Evolutionary conservation across 305 asterid genomes (phyloP).

Genomic region (Fraxinus platypoda): DNA sequence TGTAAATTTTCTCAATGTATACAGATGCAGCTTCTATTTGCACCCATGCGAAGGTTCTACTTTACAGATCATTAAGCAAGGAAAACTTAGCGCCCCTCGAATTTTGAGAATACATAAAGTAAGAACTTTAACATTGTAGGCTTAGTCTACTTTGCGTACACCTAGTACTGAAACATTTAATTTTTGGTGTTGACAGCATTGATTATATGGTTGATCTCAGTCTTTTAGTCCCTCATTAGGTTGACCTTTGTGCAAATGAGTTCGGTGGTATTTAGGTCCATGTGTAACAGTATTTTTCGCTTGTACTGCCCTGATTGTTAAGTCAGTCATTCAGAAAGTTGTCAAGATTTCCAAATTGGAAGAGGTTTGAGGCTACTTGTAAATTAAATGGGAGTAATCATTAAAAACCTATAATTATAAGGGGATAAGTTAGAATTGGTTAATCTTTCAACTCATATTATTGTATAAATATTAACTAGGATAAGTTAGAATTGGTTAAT

Average conservation of each 20-base stretch:
- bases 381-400: background rate
- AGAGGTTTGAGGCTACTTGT: background rate
- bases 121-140: conserved; percentile 28
- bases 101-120: conserved; percentile 91
- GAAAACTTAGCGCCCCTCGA: conserved; percentile 94
- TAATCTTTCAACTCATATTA: background rate
- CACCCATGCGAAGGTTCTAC: conserved; percentile 85
- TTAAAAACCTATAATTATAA: background rate
- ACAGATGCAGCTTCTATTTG: conserved; percentile 94
- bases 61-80: conserved; percentile 72
- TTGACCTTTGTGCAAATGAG: background rate
- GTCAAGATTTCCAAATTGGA: background rate
- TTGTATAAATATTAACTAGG: background rate
- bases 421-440: background rate
- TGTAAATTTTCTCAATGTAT: conserved; percentile 27
- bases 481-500: background rate
- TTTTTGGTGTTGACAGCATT: background rate
- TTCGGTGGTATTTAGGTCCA: background rate
- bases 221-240: background rate
- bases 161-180: conserved; percentile 8
- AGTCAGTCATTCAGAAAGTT: background rate
- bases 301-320: background rate
- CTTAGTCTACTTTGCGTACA: background rate
- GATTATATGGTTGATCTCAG: background rate
- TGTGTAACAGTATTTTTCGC: background rate